Evolutionary conservation across 305 asterid genomes (phyloP).

Genomic region (Solanum hybrid): DNA sequence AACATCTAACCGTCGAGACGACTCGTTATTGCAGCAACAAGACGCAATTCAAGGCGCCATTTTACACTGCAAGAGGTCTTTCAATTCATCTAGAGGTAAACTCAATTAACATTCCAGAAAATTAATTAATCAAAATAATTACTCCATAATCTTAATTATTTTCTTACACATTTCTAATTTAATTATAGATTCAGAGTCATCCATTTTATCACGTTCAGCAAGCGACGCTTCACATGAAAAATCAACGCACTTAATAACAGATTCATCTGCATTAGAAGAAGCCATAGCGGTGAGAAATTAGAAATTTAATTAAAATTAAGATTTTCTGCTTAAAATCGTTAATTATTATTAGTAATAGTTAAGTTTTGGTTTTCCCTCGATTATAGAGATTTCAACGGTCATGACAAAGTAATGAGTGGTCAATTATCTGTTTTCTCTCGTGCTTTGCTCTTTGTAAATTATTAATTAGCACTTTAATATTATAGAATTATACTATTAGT

Average conservation of each 20-base stretch:
- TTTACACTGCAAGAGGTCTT: constrained; percentile 79
- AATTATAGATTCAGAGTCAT: constrained; percentile 32
- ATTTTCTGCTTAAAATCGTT: neutral
- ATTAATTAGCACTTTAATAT: neutral
- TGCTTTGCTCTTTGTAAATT: constrained; percentile 16
- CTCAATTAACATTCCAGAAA: neutral
- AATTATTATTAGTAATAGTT: neutral
- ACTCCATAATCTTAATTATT: neutral
- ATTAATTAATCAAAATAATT: neutral
- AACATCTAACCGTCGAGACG: constrained; percentile 52
- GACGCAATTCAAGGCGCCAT: constrained; percentile 89
- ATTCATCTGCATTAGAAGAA: constrained; percentile 22
- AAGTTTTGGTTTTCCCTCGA: constrained; percentile 4
- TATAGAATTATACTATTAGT: neutral
- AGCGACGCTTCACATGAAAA: constrained; percentile 58
- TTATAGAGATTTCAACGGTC: constrained; percentile 1
- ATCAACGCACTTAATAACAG: constrained; percentile 17
- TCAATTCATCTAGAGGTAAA: constrained; percentile 61
- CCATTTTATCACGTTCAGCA: constrained; percentile 45
- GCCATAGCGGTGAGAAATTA: constrained; percentile 7
- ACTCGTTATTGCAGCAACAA: constrained; percentile 59
- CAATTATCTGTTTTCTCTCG: constrained; percentile 20
- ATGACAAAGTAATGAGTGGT: constrained; percentile 34
- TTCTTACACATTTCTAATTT: neutral
- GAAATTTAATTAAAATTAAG: neutral